phyloP scores from a whole-genome alignment of 1,139 yeast species.

The Diutina siamensis region DNA sequence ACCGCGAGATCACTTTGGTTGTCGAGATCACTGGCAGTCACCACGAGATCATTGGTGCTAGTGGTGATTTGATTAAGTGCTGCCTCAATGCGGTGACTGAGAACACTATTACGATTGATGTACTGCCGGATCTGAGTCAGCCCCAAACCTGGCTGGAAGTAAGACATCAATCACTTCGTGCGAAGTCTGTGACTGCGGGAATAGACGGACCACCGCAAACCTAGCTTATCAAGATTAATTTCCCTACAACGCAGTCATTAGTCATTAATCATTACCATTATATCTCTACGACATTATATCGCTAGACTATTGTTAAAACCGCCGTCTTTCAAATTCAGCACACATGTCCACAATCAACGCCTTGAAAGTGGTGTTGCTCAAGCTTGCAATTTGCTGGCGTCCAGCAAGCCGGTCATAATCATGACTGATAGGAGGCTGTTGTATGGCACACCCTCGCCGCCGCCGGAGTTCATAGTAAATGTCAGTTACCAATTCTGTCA shows the following conservation, averaged over 20 bases:
- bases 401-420: background rate
- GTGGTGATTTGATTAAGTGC: background rate
- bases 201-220: no score
- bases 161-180: no score
- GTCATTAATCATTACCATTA: background rate
- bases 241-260: no score
- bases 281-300: no score
- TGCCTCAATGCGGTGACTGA: background rate
- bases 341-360: background rate
- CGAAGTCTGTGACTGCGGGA: no score
- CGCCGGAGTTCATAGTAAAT: background rate
- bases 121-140: background rate
- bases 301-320: background rate
- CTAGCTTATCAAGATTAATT: no score
- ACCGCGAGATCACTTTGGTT: background rate
- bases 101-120: conserved; percentile 1
- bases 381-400: background rate
- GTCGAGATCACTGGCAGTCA: background rate
- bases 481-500: background rate
- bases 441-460: background rate
- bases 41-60: background rate
- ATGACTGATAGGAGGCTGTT: background rate
- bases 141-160: background rate
- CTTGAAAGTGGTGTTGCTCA: background rate
- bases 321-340: conserved; percentile 1